Conservation (phyloP, 164 flowering plant species). For the Chloranthus sessilifolius region DNA sequence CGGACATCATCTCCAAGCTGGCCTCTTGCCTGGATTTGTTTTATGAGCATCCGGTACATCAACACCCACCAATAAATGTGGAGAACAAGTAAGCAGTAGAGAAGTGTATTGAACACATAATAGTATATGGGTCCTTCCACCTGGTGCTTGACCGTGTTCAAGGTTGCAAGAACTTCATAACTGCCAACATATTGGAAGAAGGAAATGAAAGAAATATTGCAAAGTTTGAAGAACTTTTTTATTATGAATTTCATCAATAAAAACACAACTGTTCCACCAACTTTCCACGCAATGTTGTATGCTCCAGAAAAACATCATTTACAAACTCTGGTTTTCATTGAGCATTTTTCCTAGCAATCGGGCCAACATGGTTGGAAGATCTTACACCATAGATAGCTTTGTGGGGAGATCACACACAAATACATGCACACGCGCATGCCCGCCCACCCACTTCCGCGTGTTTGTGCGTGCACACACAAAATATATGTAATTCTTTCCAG, state of each 20-base stretch:
- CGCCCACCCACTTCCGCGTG: too few relatives aligned
- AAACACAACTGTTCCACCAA: too few relatives aligned
- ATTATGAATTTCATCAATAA: background rate
- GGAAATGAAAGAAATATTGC: background rate
- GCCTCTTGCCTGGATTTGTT: constrained; percentile 84
- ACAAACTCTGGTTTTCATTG: too few relatives aligned
- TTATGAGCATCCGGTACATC: constrained; percentile 83
- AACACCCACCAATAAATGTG: constrained; percentile 92
- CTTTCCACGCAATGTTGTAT: too few relatives aligned
- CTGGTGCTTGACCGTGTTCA: constrained; percentile 62
- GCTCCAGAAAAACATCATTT: too few relatives aligned
- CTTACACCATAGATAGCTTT: too few relatives aligned
- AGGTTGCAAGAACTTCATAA: constrained; percentile 59
- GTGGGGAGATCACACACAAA: too few relatives aligned
- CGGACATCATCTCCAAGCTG: constrained; percentile 85
- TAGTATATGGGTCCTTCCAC: constrained; percentile 79
- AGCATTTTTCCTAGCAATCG: too few relatives aligned
- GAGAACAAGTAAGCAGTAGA: constrained; percentile 76
- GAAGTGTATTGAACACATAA: constrained; percentile 77
- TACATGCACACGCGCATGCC: too few relatives aligned
- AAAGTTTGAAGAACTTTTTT: background rate
- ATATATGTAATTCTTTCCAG: too few relatives aligned
- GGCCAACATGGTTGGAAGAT: too few relatives aligned
- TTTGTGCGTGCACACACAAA: too few relatives aligned
- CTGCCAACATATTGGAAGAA: constrained; percentile 32